These are phyloP conservation scores for Pythium aristosporum DNA, from an alignment of 352 stramenopile species.

Conservation along the genomic window DNA sequence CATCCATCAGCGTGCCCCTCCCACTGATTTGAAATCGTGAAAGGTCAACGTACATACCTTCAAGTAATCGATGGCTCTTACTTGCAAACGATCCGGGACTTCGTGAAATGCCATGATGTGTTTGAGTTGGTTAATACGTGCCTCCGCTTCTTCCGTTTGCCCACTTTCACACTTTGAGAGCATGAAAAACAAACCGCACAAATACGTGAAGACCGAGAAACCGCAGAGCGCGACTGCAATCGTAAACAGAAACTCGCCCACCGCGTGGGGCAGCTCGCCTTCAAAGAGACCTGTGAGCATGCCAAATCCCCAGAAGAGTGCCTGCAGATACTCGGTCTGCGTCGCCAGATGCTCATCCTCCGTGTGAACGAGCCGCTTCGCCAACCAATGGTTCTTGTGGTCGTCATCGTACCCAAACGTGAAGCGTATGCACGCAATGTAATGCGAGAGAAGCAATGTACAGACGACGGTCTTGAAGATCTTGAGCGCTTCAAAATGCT, in stretches of 20 bases:
- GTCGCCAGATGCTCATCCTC: constrained; percentile 6
- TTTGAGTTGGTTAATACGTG: constrained; percentile 56
- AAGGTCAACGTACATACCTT: constrained; percentile 29
- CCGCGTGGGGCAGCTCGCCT: constrained; percentile 39
- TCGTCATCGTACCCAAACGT: constrained; percentile 44
- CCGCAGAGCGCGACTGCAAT: constrained; percentile 48
- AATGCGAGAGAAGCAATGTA: constrained; percentile 43
- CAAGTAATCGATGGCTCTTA: constrained; percentile 45
- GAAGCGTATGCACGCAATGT: constrained; percentile 49
- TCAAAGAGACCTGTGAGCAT: constrained; percentile 53
- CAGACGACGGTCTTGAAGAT: constrained; percentile 45
- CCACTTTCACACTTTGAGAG: constrained; percentile 62
- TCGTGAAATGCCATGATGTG: constrained; percentile 54
- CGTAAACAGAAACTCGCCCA: constrained; percentile 55
- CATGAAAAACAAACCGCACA: constrained; percentile 67
- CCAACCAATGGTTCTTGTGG: constrained; percentile 42
- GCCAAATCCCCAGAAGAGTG: constrained; percentile 58
- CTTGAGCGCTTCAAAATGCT: constrained; percentile 54
- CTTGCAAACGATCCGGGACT: constrained; percentile 37
- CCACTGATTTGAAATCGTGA: too few species aligned
- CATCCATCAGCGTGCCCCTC: too few species aligned
- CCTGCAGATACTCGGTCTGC: constrained; percentile 37
- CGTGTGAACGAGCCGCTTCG: background rate
- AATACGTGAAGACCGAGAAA: constrained; percentile 56
- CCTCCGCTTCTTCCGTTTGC: constrained; percentile 41